Evolutionary conservation across 2,329 filamentous ascomycete species (phyloP).

Genomic region (Orbilia brochopaga): DNA sequence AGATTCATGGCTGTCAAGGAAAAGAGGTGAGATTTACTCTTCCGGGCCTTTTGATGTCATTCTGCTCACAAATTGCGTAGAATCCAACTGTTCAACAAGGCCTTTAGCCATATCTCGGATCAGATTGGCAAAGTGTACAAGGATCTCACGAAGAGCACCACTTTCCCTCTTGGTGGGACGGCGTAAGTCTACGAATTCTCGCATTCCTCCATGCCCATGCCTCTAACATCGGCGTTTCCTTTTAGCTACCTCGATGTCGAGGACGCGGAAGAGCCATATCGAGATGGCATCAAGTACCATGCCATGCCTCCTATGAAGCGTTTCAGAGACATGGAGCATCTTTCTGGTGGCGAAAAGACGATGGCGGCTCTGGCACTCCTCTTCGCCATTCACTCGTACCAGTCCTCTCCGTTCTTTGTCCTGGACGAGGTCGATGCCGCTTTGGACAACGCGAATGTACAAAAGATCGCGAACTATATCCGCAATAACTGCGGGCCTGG

Average conservation of each 20-base stretch:
- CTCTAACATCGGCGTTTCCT: slow-evolving; percentile 16
- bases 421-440: slow-evolving; percentile 97
- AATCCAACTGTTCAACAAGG: slow-evolving; percentile 90
- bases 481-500: slow-evolving; percentile 90
- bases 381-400: slow-evolving; percentile 95
- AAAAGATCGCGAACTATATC: slow-evolving; percentile 95
- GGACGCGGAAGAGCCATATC: slow-evolving; percentile 93
- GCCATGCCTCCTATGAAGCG: slow-evolving; percentile 98
- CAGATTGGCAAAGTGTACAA: slow-evolving; percentile 94
- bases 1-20: slow-evolving; percentile 82
- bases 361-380: slow-evolving; percentile 96
- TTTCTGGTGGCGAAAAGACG: slow-evolving; percentile 97
- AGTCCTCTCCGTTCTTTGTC: slow-evolving; percentile 95
- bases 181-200: slow-evolving; percentile 59
- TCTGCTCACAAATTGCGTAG: slow-evolving; percentile 9
- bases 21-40: slow-evolving; percentile 62
- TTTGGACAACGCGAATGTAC: slow-evolving; percentile 96
- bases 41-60: neutral
- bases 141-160: slow-evolving; percentile 85
- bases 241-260: slow-evolving; percentile 83
- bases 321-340: slow-evolving; percentile 98
- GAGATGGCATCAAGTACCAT: slow-evolving; percentile 96
- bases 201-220: neutral
- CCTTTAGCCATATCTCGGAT: slow-evolving; percentile 91
- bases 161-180: slow-evolving; percentile 89